Evolutionary conservation across 1,284 basidiomycete species (phyloP), one percentile per base, ranked within the genome.

Genomic region (Volvariella surrecta): DNA sequence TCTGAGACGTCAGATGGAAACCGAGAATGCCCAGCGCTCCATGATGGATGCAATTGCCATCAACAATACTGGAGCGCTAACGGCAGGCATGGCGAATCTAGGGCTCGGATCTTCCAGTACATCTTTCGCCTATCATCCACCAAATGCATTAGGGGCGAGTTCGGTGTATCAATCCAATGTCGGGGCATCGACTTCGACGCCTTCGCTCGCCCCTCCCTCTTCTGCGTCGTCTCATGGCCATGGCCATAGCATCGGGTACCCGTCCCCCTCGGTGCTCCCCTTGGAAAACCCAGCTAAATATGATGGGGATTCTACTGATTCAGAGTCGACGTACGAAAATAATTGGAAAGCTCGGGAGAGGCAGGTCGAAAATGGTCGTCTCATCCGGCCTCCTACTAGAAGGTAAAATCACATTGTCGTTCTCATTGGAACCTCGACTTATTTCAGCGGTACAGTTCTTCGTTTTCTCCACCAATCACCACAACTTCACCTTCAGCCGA

Each of bases 401-500:
- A 46, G 38, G 44, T 45, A 45, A 16, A 30, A 13, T 41, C 30
- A 35, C 17, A 24, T 7, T 2, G n/a, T 7, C 20, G 17, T 42
- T 34, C 3, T 6, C 24, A 28, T 6, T 11, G 24, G 24, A 28
- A 6, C 24, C 11, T 6, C 11, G 24, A 11, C n/a, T 16, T 44
- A 18, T 32, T 7, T 2, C 9, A 40, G 10, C 40, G 32, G 37
- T 47, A 13, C 2, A 39, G 18, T 19, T 15, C 13, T 18, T 20
- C 47, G 18, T 62, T 61, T 50, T 71, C 68, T 15, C 60, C 67
- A 13, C 72, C 76, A 13, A 64, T 77, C 37, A 81, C 77, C 1
- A 82, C 79, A 0, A 79, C 78, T 2, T 76, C 78, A 2, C 61
- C 73, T 4, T 73, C 77, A 2, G 59, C 67, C 4, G 63, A 70